These are phyloP conservation scores for Vigna trinervia DNA, from an alignment of 306 rosid genomes.

Conservation along the genomic window DNA sequence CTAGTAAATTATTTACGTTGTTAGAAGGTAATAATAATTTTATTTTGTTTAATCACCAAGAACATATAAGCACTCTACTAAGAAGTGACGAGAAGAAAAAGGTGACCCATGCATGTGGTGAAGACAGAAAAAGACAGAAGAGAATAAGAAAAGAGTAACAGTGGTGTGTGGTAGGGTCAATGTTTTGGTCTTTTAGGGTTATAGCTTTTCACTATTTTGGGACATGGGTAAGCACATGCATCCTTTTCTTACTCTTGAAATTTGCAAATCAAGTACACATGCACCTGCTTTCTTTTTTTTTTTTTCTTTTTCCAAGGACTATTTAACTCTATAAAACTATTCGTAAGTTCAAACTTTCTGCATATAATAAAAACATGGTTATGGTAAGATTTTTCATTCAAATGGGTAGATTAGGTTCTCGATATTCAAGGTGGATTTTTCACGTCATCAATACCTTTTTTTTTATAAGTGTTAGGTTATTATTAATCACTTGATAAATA, in stretches of 20 bases:
- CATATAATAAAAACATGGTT: too few relatives aligned
- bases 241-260: neutral
- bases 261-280: constrained; percentile 14
- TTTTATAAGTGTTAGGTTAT: too few relatives aligned
- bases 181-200: neutral
- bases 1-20: too few relatives aligned
- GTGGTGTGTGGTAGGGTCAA: constrained; percentile 28
- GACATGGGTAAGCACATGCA: constrained; percentile 6
- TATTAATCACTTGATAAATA: too few relatives aligned
- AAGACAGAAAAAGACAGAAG: constrained; percentile 11
- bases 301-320: neutral
- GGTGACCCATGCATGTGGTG: constrained; percentile 20
- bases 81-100: neutral
- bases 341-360: too few relatives aligned
- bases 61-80: too few relatives aligned
- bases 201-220: constrained; percentile 30
- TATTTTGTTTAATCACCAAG: too few relatives aligned
- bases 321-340: neutral
- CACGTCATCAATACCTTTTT: too few relatives aligned
- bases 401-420: too few relatives aligned
- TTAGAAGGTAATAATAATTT: too few relatives aligned
- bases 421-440: too few relatives aligned
- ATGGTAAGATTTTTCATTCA: too few relatives aligned
- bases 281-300: neutral
- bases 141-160: neutral